Evolutionary conservation across 441 rosid species (phyloP).

Genomic region (Pelargonium myrrhifolium): DNA sequence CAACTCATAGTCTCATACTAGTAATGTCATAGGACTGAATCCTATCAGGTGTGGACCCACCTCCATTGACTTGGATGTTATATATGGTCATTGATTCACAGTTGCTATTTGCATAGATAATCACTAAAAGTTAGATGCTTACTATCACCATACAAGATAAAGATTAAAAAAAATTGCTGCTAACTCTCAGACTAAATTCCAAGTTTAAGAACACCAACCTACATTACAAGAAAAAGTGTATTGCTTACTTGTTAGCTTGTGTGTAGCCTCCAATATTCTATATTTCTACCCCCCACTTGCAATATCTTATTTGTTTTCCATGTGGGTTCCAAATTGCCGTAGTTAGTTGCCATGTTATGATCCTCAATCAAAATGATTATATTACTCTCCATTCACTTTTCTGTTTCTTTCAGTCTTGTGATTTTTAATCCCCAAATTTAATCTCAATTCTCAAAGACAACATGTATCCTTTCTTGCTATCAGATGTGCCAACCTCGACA

Average conservation of each 20-base stretch:
- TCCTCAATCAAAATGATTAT: background rate
- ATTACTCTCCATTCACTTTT: background rate
- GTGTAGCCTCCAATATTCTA: background rate
- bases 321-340: no score
- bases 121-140: background rate
- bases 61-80: background rate
- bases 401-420: background rate
- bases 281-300: background rate
- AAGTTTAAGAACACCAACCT: background rate
- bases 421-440: background rate
- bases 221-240: background rate
- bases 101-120: background rate
- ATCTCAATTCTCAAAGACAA: background rate
- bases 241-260: background rate
- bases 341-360: background rate
- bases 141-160: background rate
- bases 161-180: background rate
- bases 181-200: background rate
- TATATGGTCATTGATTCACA: background rate
- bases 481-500: background rate
- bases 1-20: background rate
- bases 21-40: background rate
- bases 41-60: background rate
- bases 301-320: no score
- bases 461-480: background rate